Conservation (phyloP, 257 asterid species). For the Solanum etuberosum region DNA sequence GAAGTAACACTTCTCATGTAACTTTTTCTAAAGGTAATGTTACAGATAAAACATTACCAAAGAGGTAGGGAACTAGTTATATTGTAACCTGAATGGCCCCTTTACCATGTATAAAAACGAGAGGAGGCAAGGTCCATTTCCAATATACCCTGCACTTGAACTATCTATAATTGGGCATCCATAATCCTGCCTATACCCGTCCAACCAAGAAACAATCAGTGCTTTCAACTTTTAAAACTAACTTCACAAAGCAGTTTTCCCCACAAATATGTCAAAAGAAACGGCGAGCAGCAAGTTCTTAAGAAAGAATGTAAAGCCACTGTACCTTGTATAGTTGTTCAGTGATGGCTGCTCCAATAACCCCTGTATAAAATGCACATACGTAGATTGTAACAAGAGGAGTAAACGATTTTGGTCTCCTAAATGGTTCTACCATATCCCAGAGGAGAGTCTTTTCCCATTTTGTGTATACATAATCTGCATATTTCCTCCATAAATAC, state of each 20-base stretch:
- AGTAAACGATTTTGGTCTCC: conserved; percentile 72
- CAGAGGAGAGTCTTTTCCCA: conserved; percentile 80
- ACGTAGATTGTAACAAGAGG: conserved; percentile 63
- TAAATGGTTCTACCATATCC: conserved; percentile 89
- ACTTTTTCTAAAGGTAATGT: background rate
- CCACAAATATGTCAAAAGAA: background rate
- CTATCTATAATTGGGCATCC: background rate
- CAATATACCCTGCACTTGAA: background rate
- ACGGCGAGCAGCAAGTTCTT: background rate
- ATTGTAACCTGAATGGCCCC: background rate
- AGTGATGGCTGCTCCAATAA: conserved; percentile 73
- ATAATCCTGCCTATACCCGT: background rate
- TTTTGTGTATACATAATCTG: conserved; percentile 57
- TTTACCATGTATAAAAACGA: background rate
- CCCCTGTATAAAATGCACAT: conserved; percentile 78
- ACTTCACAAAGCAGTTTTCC: background rate
- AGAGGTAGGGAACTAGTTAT: background rate
- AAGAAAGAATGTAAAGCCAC: background rate
- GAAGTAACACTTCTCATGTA: background rate
- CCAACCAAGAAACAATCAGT: background rate
- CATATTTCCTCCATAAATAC: conserved; percentile 84
- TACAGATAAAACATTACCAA: background rate
- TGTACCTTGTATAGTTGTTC: conserved; percentile 76
- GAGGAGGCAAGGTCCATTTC: background rate
- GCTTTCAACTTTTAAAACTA: background rate